phyloP scores from a whole-genome alignment of 1,139 yeast genomes.

The Diutina mesorugosa region DNA sequence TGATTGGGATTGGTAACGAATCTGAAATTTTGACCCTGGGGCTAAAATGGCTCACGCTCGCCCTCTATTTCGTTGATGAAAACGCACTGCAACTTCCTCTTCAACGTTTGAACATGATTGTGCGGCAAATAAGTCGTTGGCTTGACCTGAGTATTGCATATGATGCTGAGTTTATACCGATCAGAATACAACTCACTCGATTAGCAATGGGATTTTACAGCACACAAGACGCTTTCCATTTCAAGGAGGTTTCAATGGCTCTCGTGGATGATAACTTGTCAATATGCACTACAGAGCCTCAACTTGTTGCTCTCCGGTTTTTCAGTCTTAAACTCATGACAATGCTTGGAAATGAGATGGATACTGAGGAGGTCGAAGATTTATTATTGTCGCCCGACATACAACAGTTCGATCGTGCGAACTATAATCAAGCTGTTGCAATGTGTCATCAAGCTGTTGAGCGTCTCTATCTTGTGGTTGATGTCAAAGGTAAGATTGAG shows the following conservation, averaged over 20 bases:
- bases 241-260: conserved; percentile 21
- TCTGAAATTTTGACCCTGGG: conserved; percentile 29
- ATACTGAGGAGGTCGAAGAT: conserved; percentile 27
- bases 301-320: conserved; percentile 30
- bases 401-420: conserved; percentile 7
- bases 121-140: conserved; percentile 41
- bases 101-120: conserved; percentile 49
- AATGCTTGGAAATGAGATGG: conserved; percentile 11
- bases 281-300: conserved; percentile 25
- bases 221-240: conserved; percentile 8
- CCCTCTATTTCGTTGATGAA: conserved; percentile 32
- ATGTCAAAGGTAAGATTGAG: not conserved
- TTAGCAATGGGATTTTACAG: conserved; percentile 24
- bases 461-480: conserved; percentile 9
- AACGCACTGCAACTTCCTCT: conserved; percentile 33
- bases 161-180: conserved; percentile 35
- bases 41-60: conserved; percentile 32
- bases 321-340: conserved; percentile 33
- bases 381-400: conserved; percentile 17
- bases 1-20: conserved; percentile 37
- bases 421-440: conserved; percentile 17
- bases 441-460: conserved; percentile 17
- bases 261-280: conserved; percentile 41
- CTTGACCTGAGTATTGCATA: conserved; percentile 50
- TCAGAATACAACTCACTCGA: conserved; percentile 40